Conservation (phyloP, 495 filamentous ascomycete genomes). For the Pseudotulostoma volvatum region DNA sequence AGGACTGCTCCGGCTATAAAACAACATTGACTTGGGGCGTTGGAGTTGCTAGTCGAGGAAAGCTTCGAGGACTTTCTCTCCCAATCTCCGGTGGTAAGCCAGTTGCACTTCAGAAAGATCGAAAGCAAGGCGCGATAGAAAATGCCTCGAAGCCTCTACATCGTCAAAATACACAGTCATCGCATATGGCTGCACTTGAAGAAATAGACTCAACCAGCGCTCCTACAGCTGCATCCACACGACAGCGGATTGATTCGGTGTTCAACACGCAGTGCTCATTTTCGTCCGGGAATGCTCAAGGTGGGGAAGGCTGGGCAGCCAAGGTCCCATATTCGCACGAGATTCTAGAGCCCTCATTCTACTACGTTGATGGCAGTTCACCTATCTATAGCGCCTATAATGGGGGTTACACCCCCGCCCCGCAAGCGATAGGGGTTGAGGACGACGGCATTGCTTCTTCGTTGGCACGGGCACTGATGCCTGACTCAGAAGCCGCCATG, state of each 20-base stretch:
- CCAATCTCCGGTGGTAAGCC: constrained; percentile 41
- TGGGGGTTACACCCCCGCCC: neutral
- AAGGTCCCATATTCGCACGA: neutral
- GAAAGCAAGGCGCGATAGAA: constrained; percentile 1
- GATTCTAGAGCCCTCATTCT: neutral
- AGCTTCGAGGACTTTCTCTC: constrained; percentile 74
- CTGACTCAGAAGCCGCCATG: no score
- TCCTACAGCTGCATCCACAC: no score
- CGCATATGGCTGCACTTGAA: no score
- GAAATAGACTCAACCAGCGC: no score
- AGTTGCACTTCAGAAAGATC: constrained; percentile 1
- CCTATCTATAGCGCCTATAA: neutral
- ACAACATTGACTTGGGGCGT: constrained; percentile 96
- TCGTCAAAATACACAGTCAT: neutral
- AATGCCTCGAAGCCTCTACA: neutral
- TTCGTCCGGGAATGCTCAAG: no score
- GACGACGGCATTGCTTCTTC: neutral
- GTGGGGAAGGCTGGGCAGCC: neutral
- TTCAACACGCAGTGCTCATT: no score
- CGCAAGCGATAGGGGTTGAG: neutral
- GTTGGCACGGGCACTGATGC: neutral
- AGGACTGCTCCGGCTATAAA: constrained; percentile 93
- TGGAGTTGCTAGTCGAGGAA: constrained; percentile 89
- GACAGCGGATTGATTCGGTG: no score
- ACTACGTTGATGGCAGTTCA: neutral